Evolutionary conservation across 2,329 filamentous ascomycete genomes (phyloP).

Genomic region (Colletotrichum magnum): DNA sequence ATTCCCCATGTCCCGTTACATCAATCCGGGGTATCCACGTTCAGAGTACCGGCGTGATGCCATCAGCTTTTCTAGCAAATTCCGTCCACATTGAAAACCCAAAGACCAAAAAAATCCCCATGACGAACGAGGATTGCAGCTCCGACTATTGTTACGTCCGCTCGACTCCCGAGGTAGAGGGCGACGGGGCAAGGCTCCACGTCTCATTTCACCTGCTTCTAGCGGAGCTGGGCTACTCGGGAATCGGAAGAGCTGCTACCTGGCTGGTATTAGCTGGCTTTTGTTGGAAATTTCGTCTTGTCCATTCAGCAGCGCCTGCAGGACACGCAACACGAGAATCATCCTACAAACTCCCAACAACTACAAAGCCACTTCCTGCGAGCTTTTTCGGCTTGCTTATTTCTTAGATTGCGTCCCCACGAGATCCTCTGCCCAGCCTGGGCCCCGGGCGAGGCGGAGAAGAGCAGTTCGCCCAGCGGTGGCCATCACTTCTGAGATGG

Average conservation of each 20-base stretch:
- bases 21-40: slow-evolving; percentile 3
- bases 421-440: slow-evolving; percentile 26
- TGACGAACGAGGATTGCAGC: slow-evolving; percentile 26
- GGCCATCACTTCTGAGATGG: background rate
- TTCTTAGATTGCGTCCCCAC: slow-evolving; percentile 28
- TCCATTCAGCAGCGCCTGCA: slow-evolving; percentile 4
- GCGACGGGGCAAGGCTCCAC: slow-evolving; percentile 29
- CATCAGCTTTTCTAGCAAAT: too few species aligned
- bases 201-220: slow-evolving; percentile 32
- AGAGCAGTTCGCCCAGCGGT: background rate
- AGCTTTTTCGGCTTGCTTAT: slow-evolving; percentile 8
- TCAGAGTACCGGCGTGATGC: too few species aligned
- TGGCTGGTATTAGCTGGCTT: slow-evolving; percentile 3
- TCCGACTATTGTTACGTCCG: slow-evolving; percentile 22
- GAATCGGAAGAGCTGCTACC: too few species aligned
- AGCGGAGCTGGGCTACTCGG: slow-evolving; percentile 16
- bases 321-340: background rate
- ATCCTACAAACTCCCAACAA: background rate
- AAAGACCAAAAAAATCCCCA: background rate
- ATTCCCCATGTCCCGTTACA: background rate
- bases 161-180: slow-evolving; percentile 13
- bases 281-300: slow-evolving; percentile 11
- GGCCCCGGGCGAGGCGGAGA: slow-evolving; percentile 20
- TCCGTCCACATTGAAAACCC: slow-evolving; percentile 11
- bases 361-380: slow-evolving; percentile 17